Conservation (phyloP, 495 filamentous ascomycete genomes). For the Tuber brumale region DNA sequence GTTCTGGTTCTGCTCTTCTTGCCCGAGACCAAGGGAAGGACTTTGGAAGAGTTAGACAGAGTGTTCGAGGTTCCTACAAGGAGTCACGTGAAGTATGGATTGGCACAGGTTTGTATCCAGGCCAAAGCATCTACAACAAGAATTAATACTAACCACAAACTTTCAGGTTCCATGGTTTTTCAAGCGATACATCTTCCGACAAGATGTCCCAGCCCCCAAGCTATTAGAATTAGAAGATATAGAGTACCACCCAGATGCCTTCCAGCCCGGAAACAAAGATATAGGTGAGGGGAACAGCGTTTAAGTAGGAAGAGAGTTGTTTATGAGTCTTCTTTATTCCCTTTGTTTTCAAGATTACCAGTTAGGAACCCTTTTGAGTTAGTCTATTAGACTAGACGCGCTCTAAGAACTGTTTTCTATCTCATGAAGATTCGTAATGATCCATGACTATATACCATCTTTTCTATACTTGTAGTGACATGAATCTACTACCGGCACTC, state of each 20-base stretch:
- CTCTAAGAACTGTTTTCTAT: neutral
- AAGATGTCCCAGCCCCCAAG: slow-evolving; percentile 43
- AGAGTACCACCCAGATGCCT: slow-evolving; percentile 23
- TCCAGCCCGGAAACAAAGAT: slow-evolving; percentile 6
- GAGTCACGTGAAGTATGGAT: slow-evolving; percentile 47
- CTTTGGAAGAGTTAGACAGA: slow-evolving; percentile 60
- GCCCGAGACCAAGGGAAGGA: slow-evolving; percentile 72
- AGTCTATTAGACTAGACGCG: neutral
- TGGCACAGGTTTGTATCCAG: neutral
- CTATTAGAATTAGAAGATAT: slow-evolving; percentile 31
- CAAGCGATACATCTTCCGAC: slow-evolving; percentile 46
- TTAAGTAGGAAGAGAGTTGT: neutral
- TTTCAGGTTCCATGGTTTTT: slow-evolving; percentile 49
- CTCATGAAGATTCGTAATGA: neutral
- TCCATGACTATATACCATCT: neutral
- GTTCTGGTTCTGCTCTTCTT: slow-evolving; percentile 68
- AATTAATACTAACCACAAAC: neutral
- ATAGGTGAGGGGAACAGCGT: slow-evolving; percentile 20
- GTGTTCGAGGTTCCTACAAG: slow-evolving; percentile 52
- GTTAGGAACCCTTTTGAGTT: neutral
- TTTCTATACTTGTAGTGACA: neutral
- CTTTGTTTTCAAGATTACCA: neutral
- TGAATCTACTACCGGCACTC: neutral
- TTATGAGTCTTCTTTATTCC: neutral
- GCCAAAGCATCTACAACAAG: neutral